Percentiles rank a stretch among this genome's conserved stretches.
Conservation (phyloP, 768 basidiomycete species). For the Suillus sp. region DNA sequence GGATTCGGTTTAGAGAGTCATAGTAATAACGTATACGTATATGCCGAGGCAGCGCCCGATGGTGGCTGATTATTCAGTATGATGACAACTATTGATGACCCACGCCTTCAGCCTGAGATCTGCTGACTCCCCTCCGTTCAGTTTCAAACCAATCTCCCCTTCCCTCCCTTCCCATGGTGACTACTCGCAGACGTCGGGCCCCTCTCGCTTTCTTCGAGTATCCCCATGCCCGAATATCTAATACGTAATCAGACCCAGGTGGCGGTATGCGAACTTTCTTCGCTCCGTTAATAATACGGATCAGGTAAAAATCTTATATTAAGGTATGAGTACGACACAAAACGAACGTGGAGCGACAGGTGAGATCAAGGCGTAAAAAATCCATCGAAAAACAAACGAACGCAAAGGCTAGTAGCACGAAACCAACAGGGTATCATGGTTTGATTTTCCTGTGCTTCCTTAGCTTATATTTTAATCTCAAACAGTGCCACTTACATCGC, state of each 20-base stretch:
- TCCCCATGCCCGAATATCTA: too few species aligned
- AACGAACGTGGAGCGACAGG: slow-evolving; percentile 18
- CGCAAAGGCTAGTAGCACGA: slow-evolving; percentile 10
- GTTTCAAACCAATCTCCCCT: not conserved
- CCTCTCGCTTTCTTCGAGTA: too few species aligned
- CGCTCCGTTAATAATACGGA: not conserved
- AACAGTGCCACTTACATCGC: not conserved
- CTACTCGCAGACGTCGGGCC: too few species aligned
- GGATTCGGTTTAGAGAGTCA: slow-evolving; percentile 2
- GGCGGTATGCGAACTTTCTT: too few species aligned
- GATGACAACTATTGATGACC: slow-evolving; percentile 1
- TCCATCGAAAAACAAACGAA: slow-evolving; percentile 18
- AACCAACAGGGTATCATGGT: slow-evolving; percentile 19
- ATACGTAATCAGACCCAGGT: too few species aligned
- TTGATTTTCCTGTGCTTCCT: slow-evolving; percentile 5
- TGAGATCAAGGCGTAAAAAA: slow-evolving; percentile 13
- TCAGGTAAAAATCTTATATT: slow-evolving; percentile 9
- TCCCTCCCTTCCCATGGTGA: too few species aligned
- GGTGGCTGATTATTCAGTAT: not conserved
- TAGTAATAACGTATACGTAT: not conserved
- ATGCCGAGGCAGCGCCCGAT: slow-evolving; percentile 7
- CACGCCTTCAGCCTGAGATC: not conserved
- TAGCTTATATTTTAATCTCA: not conserved
- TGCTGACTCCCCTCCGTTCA: not conserved
- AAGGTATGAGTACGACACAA: slow-evolving; percentile 12